phyloP scores from a whole-genome alignment of 225 moss, liverwort and hornwort species.

The Marchantia polymorpha region DNA sequence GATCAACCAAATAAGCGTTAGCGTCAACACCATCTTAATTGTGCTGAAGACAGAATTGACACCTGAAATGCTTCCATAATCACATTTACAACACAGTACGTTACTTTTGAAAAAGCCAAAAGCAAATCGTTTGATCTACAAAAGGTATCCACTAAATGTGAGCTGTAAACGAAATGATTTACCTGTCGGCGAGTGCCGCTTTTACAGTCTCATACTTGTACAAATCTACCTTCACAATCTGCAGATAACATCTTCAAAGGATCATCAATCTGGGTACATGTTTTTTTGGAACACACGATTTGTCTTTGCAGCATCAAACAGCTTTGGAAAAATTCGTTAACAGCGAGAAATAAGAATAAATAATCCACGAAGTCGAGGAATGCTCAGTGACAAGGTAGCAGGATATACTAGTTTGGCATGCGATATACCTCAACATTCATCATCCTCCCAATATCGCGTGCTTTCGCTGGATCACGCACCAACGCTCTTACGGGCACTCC shows the following conservation, averaged over 20 bases:
- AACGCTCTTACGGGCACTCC: constrained; percentile 68
- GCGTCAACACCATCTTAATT: no score
- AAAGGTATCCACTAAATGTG: no score
- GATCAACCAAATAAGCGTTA: not conserved
- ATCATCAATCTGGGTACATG: not conserved
- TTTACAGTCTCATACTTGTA: constrained; percentile 83
- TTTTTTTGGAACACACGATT: not conserved
- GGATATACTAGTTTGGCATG: not conserved
- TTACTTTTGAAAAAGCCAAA: no score
- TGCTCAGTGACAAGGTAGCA: no score
- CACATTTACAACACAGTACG: no score
- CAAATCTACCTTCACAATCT: constrained; percentile 73
- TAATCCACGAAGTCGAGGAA: not conserved
- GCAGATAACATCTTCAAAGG: constrained; percentile 11
- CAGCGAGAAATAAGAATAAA: no score
- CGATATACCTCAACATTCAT: constrained; percentile 59
- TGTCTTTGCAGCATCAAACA: not conserved
- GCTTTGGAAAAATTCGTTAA: not conserved
- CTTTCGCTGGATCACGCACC: constrained; percentile 65
- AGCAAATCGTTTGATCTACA: no score
- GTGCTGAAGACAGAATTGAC: no score
- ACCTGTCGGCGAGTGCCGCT: constrained; percentile 70
- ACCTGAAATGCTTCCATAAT: no score
- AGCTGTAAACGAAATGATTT: not conserved
- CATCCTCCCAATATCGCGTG: constrained; percentile 52